A percentile compares a stretch with the other conserved stretches of the same genome.
phyloP scores from a whole-genome alignment of 2,329 filamentous ascomycete genomes.

The Neocatenulostroma microsporum region DNA sequence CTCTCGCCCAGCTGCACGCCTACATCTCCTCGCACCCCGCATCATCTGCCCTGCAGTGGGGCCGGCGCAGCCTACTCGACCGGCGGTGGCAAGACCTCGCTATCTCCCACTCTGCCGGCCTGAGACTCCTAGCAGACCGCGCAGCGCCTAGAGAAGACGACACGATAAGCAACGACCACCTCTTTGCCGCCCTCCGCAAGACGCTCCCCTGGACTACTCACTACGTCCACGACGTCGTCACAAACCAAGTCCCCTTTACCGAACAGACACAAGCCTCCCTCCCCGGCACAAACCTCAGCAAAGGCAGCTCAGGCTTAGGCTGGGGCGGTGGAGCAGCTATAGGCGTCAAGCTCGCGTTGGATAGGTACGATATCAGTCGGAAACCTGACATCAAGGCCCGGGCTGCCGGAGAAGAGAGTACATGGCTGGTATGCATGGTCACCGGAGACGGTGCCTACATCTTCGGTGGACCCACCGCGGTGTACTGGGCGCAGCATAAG shows the following conservation, averaged over 20 bases:
- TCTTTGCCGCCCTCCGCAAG: slow-evolving; percentile 9
- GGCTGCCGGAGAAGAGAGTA: not conserved
- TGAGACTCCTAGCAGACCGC: not conserved
- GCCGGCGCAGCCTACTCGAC: not conserved
- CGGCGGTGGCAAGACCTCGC: not conserved
- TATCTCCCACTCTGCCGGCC: not conserved
- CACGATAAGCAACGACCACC: slow-evolving; percentile 8
- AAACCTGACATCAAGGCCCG: slow-evolving; percentile 4
- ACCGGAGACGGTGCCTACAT: slow-evolving; percentile 12
- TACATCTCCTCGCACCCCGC: too few relatives aligned
- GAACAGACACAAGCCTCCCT: slow-evolving; percentile 11
- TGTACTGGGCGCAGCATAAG: slow-evolving; percentile 10
- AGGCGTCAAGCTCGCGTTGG: slow-evolving; percentile 13
- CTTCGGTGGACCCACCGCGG: slow-evolving; percentile 10
- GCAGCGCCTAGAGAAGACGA: too few relatives aligned
- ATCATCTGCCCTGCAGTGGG: not conserved
- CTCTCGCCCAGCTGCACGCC: slow-evolving; percentile 56
- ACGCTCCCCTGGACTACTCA: slow-evolving; percentile 9
- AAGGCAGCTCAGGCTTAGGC: slow-evolving; percentile 17
- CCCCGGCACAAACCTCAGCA: slow-evolving; percentile 12
- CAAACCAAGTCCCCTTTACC: slow-evolving; percentile 11
- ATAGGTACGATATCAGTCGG: slow-evolving; percentile 8
- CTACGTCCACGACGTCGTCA: slow-evolving; percentile 15
- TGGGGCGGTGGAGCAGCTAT: slow-evolving; percentile 16
- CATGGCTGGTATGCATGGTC: slow-evolving; percentile 9